Conservation (phyloP, 495 filamentous ascomycete genomes). For the Haplographium delicatum region DNA sequence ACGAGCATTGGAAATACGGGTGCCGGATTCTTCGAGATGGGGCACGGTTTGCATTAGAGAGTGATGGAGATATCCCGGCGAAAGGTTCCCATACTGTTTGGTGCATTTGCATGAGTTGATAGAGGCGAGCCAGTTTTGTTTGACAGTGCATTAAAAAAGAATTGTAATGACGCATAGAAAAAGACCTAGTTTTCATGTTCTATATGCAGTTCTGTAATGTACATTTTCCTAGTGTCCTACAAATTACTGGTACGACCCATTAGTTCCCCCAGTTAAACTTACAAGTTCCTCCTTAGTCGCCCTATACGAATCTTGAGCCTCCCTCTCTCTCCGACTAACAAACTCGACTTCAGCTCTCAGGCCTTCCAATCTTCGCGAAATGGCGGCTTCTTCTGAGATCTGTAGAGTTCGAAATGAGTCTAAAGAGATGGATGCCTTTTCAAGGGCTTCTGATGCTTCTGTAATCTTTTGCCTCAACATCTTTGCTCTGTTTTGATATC, state of each 20-base stretch:
- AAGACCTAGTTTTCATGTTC: too few relatives aligned
- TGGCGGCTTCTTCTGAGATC: constrained; percentile 70
- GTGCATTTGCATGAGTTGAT: too few relatives aligned
- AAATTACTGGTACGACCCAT: constrained; percentile 37
- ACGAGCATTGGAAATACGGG: constrained; percentile 2
- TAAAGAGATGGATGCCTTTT: constrained; percentile 64
- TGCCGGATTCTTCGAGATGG: too few relatives aligned
- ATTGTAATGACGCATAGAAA: too few relatives aligned
- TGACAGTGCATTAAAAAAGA: too few relatives aligned
- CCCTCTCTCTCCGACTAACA: constrained; percentile 75
- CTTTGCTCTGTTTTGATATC: constrained; percentile 84
- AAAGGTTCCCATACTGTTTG: too few relatives aligned
- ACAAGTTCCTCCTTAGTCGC: constrained; percentile 72
- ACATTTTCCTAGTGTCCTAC: too few relatives aligned
- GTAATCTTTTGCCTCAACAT: constrained; percentile 72
- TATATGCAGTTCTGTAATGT: too few relatives aligned
- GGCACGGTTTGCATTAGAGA: neutral
- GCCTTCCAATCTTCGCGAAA: constrained; percentile 65
- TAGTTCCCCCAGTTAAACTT: constrained; percentile 29
- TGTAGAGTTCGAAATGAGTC: constrained; percentile 71
- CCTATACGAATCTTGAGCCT: constrained; percentile 85
- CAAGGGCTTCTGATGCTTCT: constrained; percentile 72
- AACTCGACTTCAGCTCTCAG: constrained; percentile 79
- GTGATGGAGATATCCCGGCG: too few relatives aligned
- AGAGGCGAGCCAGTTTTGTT: too few relatives aligned